Evolutionary conservation across 495 filamentous ascomycete species (phyloP).

Genomic region (Neurospora sp.): DNA sequence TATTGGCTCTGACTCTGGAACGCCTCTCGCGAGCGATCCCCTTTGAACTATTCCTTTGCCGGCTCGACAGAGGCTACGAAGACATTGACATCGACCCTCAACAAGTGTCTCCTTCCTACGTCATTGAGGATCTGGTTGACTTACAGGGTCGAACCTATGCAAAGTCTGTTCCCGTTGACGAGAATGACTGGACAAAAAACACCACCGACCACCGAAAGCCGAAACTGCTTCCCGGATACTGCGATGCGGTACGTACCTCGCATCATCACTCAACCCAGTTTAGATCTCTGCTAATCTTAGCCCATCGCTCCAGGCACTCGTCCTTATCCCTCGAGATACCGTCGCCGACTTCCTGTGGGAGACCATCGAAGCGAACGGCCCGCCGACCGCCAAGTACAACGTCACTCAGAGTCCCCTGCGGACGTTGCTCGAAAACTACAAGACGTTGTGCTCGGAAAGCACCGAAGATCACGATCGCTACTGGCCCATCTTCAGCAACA

Average conservation of each 20-base stretch:
- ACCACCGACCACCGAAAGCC: too few species aligned
- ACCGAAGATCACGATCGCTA: background rate
- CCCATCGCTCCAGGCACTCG: slow-evolving; percentile 1
- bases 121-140: slow-evolving; percentile 4
- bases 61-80: slow-evolving; percentile 2
- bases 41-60: slow-evolving; percentile 11
- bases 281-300: background rate
- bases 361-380: background rate
- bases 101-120: background rate
- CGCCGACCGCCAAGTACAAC: background rate
- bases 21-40: background rate
- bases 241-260: too few species aligned
- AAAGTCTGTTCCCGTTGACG: slow-evolving; percentile 2
- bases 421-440: slow-evolving; percentile 1
- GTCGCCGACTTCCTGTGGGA: slow-evolving; percentile 12
- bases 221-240: too few species aligned
- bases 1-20: slow-evolving; percentile 1
- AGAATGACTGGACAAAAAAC: background rate
- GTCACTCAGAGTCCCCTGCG: background rate
- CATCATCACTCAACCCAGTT: too few species aligned
- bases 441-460: background rate
- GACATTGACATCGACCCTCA: background rate
- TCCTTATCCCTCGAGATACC: slow-evolving; percentile 13
- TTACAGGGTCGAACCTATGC: slow-evolving; percentile 2
- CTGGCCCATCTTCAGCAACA: slow-evolving; percentile 5